These are phyloP conservation scores for Rusavskia elegans DNA, from an alignment of 495 filamentous ascomycete species.

Conservation along the genomic window DNA sequence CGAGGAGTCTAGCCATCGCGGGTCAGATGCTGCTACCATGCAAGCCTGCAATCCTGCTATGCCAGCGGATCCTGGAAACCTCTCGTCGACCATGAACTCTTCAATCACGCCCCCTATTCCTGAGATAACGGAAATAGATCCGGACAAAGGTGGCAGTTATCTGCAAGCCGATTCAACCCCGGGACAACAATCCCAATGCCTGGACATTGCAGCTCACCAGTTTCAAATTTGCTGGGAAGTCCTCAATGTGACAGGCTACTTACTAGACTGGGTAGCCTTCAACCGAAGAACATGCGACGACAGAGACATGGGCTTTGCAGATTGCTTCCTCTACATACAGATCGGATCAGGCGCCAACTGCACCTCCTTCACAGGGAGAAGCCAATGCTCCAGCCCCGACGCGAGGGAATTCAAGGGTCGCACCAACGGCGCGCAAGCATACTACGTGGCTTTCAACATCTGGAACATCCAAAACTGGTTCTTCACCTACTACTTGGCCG, in stretches of 20 bases:
- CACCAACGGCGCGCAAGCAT: not conserved
- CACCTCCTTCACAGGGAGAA: slow-evolving; percentile 1
- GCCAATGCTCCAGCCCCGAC: not conserved
- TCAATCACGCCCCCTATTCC: not conserved
- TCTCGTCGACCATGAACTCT: not conserved
- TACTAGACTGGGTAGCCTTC: slow-evolving; percentile 4
- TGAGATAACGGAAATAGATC: not conserved
- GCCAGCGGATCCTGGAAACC: not conserved
- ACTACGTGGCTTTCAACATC: slow-evolving; percentile 3
- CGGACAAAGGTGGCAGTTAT: slow-evolving; percentile 1
- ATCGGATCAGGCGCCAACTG: not conserved
- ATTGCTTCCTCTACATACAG: not conserved
- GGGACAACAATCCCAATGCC: slow-evolving; percentile 1
- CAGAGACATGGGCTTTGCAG: slow-evolving; percentile 2
- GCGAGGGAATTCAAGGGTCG: not conserved
- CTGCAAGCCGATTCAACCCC: not conserved
- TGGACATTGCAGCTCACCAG: slow-evolving; percentile 4
- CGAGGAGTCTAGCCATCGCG: not conserved
- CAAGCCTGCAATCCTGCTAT: not conserved
- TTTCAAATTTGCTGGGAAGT: slow-evolving; percentile 3
- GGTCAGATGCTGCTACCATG: not conserved
- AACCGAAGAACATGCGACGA: slow-evolving; percentile 2
- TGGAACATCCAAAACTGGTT: slow-evolving; percentile 4
- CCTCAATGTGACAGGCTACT: slow-evolving; percentile 5
- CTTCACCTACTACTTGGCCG: slow-evolving; percentile 2